Percentiles rank a stretch among this genome's conserved stretches.
These are phyloP conservation scores for Euptelea pleiosperma DNA, from an alignment of 164 flowering plant species.

Conservation along the genomic window DNA sequence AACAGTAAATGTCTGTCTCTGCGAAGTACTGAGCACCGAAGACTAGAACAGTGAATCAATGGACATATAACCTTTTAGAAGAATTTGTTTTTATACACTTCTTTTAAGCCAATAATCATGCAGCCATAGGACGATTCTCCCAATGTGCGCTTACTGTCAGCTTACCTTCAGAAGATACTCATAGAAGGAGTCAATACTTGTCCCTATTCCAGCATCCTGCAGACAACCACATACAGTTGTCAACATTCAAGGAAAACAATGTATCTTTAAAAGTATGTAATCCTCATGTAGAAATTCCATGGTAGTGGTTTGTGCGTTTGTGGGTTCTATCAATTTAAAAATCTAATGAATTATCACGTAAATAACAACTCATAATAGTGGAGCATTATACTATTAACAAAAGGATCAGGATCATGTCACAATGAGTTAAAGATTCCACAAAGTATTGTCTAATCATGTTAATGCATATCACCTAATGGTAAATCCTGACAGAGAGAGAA, in stretches of 20 bases:
- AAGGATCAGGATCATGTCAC: background rate
- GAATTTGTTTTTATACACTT: background rate
- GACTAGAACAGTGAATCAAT: too few relatives aligned
- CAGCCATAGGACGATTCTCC: background rate
- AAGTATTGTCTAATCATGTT: too few relatives aligned
- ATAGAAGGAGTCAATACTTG: conserved; percentile 98
- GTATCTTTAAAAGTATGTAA: background rate
- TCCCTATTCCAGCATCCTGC: conserved; percentile 99
- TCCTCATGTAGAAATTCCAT: background rate
- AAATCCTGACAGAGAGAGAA: too few relatives aligned
- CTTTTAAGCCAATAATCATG: background rate
- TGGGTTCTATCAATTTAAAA: too few relatives aligned
- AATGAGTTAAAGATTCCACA: background rate
- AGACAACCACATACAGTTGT: conserved; percentile 17
- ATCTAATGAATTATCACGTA: background rate
- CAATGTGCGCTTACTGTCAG: background rate
- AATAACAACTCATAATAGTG: background rate
- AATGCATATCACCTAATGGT: too few relatives aligned
- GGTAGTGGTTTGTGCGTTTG: background rate
- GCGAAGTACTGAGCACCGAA: too few relatives aligned
- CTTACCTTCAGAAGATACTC: conserved; percentile 95
- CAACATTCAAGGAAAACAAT: background rate
- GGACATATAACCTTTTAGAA: too few relatives aligned
- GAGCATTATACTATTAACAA: background rate
- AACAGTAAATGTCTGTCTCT: too few relatives aligned